These are phyloP conservation scores for Thelonectria rubi DNA, from an alignment of 2,329 filamentous ascomycete species.

Conservation along the genomic window DNA sequence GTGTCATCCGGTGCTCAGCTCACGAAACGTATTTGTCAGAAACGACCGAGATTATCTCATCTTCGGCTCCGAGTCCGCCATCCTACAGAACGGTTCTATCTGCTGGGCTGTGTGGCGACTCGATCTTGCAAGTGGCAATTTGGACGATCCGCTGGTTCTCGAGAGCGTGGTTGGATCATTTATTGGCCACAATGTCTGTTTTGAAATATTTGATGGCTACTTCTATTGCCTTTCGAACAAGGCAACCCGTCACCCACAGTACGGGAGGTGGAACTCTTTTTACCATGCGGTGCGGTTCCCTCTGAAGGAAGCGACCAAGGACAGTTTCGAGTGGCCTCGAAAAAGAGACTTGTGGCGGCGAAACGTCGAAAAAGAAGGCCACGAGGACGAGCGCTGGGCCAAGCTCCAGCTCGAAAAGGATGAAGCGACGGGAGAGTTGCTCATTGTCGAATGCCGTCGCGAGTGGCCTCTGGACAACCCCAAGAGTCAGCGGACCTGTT, in stretches of 20 bases:
- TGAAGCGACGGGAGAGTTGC: slow-evolving; percentile 64
- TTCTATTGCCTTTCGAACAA: slow-evolving; percentile 78
- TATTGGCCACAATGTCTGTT: slow-evolving; percentile 73
- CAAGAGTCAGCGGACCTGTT: slow-evolving; percentile 71
- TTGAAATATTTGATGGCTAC: slow-evolving; percentile 71
- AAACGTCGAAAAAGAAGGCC: slow-evolving; percentile 70
- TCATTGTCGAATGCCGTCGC: slow-evolving; percentile 73
- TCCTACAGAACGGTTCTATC: slow-evolving; percentile 61
- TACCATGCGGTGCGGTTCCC: slow-evolving; percentile 74
- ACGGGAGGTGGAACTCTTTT: slow-evolving; percentile 73
- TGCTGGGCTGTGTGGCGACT: slow-evolving; percentile 71
- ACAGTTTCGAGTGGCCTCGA: slow-evolving; percentile 50
- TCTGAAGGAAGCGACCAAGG: slow-evolving; percentile 54
- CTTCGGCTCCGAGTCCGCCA: slow-evolving; percentile 70
- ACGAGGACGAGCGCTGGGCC: slow-evolving; percentile 79
- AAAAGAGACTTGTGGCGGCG: slow-evolving; percentile 66
- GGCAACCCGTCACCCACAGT: slow-evolving; percentile 67
- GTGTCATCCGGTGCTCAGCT: slow-evolving; percentile 53
- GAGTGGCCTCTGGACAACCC: slow-evolving; percentile 69
- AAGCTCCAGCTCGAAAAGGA: slow-evolving; percentile 70
- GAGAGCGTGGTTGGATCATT: slow-evolving; percentile 69
- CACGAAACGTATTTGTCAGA: slow-evolving; percentile 71
- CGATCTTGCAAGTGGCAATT: slow-evolving; percentile 53
- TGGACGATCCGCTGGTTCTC: slow-evolving; percentile 59
- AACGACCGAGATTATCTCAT: slow-evolving; percentile 70